Percentiles rank a stretch among this genome's conserved stretches.
These are phyloP conservation scores for Pigoraptor vietnamica DNA, from an alignment of 78 protist genomes.

Conservation along the genomic window DNA sequence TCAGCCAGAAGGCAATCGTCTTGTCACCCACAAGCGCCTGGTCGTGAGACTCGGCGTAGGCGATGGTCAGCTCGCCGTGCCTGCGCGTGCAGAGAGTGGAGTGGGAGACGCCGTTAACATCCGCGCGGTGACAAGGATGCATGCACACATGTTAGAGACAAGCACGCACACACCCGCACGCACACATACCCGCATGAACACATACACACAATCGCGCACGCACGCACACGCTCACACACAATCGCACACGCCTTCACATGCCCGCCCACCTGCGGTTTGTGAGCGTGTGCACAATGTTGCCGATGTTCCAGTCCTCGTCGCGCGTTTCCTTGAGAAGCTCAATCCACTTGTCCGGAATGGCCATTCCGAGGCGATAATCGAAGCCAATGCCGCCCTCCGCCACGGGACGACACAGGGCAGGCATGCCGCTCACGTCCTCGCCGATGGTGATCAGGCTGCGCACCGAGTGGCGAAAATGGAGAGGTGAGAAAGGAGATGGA, in stretches of 20 bases:
- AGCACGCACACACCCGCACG: too few species aligned
- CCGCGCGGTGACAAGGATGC: too few species aligned
- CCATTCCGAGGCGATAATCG: conserved; percentile 79
- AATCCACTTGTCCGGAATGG: conserved; percentile 94
- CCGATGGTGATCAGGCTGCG: conserved; percentile 71
- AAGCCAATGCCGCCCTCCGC: conserved; percentile 92
- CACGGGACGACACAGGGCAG: conserved; percentile 80
- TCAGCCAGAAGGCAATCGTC: conserved; percentile 94
- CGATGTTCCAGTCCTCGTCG: conserved; percentile 90
- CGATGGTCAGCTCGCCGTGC: conserved; percentile 67
- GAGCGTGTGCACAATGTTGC: conserved; percentile 59
- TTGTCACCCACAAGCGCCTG: conserved; percentile 95
- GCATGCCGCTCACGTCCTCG: conserved; percentile 91
- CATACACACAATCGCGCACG: too few species aligned
- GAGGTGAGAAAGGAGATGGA: too few species aligned
- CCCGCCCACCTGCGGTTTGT: conserved; percentile 60
- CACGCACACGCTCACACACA: not conserved
- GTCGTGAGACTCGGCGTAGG: conserved; percentile 90
- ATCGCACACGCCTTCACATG: not conserved
- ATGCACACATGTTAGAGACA: too few species aligned
- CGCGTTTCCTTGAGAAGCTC: conserved; percentile 66
- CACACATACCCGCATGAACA: too few species aligned
- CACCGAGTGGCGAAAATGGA: too few species aligned
- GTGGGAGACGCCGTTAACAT: not conserved
- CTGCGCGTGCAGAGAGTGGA: not conserved